Evolutionary conservation across 805 yeast species (phyloP), one percentile per base, ranked within the genome.

Genomic region (Metschnikowia gelsemii): DNA sequence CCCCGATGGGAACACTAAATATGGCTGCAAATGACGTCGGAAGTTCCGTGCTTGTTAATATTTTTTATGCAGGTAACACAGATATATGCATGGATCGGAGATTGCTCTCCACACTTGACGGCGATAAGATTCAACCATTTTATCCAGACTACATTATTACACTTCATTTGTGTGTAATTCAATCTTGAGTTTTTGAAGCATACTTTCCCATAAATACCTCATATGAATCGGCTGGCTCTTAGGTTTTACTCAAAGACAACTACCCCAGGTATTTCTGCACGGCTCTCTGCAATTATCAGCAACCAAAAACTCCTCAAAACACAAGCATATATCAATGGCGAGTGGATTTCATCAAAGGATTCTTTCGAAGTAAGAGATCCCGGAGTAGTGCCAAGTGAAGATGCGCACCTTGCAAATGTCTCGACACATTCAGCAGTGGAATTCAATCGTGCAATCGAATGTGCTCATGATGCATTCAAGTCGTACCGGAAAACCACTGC

Each of bases 291-390:
- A 13, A 38, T 43, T 25, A 47, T 77, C 42, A 69, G 70, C 38
- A 79, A 80, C 56, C 63, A 66, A 18, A 68, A 70, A n/a, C 67
- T 84, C 26, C 49, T 84, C 43, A 69, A 72, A 58, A 75, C 80
- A n/a, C 75, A 78, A 38, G 84, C 84, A 3, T 78, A 66, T 50
- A 68, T 87, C 60, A 79, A 86, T 54, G 96, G 96, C 29, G 66
- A 80, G 52, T 89, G 96, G 95, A 59, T 78, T 24, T 53, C 64
- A 20, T 62, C 76, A 5, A 45, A 60, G 11, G 60, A 70, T 11
- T 59, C 68, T 6, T 89, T 88, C 59, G 64, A 71, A 3, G 95
- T 90, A 13, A 61, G 63, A 11, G 87, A 91, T 59, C 97, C 97
- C 4, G 95, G 95, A 0, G 72, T 75, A 19, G 45, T 42, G 35